phyloP scores from a whole-genome alignment of 805 yeast species.

The Candida berthetii region DNA sequence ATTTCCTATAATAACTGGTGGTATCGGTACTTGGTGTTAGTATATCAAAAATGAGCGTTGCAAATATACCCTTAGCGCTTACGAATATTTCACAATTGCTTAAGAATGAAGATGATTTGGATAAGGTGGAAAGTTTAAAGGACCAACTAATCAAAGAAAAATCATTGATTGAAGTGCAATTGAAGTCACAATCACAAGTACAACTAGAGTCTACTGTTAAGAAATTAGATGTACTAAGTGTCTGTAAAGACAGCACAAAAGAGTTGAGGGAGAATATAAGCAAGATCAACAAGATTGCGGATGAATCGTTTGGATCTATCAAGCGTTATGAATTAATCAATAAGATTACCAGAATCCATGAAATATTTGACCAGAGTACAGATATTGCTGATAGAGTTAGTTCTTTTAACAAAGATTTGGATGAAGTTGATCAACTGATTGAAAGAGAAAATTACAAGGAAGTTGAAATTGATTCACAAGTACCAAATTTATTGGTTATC shows the following conservation, averaged over 20 bases:
- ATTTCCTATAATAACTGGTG: too few relatives aligned
- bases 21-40: too few relatives aligned
- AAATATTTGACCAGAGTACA: constrained; percentile 66
- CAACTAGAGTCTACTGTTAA: constrained; percentile 52
- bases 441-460: constrained; percentile 37
- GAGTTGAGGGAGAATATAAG: constrained; percentile 38
- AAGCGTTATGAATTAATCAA: constrained; percentile 64
- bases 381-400: constrained; percentile 57
- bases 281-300: constrained; percentile 41
- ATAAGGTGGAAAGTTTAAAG: constrained; percentile 43
- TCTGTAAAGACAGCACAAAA: constrained; percentile 40
- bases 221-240: constrained; percentile 29
- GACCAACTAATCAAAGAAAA: constrained; percentile 64
- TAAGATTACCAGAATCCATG: constrained; percentile 60
- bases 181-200: constrained; percentile 61
- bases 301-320: constrained; percentile 53
- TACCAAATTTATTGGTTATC: constrained; percentile 53
- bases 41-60: too few relatives aligned
- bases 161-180: constrained; percentile 60
- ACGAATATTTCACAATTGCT: constrained; percentile 25
- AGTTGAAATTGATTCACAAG: constrained; percentile 30
- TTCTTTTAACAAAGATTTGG: constrained; percentile 44
- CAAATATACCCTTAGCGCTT: constrained; percentile 13
- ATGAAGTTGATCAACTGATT: constrained; percentile 45
- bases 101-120: constrained; percentile 43